Evolutionary conservation across 306 rosid genomes (phyloP), one percentile per base, ranked within the genome.

Genomic region (Aeschynomene evenia): DNA sequence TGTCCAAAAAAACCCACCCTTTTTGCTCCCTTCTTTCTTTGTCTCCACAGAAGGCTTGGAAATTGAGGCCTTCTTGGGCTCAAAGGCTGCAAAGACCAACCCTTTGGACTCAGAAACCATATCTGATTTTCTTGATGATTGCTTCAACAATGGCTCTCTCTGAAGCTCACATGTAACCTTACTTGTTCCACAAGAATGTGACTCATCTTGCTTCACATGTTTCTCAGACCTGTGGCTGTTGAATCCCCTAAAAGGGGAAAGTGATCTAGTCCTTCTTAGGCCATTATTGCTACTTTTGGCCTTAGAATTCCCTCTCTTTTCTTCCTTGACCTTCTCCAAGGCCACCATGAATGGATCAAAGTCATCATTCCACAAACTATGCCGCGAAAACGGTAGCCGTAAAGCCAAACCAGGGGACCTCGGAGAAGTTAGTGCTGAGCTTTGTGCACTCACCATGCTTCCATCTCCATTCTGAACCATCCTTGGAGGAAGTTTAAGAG

Each of bases 401-500:
- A 81, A 74, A 20, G 48, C 33, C 11, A 72, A 86, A 18, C 75
- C 67, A 0, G 85, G 83, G 1, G 96, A 88, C 73, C 85, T 72
- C 1, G 87, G 83, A 5, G 85, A 82, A 4, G 82, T 36, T 2
- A 74, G 34, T 1, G 60, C 14, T 2, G 84, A 55, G 70, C 79
- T 80, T 22, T 24, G 64, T 8, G 71, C 49, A 54, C 79, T 53
- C 8, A 1, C 12, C 48, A 40, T 16, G 2, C 56, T 63, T 19
- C 51, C 73, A 40, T 59, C 53, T 57, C 72, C 72, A 45, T 48
- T 21, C 16, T 69, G 78, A 79, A 84, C 21, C 15, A 78, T 75
- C 75, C 91, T 77, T n/a, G 97, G 97, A 34, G 98, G 98, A 82
- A 85, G 95, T 69, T 88, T 90, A 54, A 90, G 96, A 40, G 91